A percentile compares a stretch with the other conserved stretches of the same genome.
These are phyloP conservation scores for Pseudognaphalium luteoalbum DNA, from an alignment of 129 eudicot genomes.

Conservation along the genomic window DNA sequence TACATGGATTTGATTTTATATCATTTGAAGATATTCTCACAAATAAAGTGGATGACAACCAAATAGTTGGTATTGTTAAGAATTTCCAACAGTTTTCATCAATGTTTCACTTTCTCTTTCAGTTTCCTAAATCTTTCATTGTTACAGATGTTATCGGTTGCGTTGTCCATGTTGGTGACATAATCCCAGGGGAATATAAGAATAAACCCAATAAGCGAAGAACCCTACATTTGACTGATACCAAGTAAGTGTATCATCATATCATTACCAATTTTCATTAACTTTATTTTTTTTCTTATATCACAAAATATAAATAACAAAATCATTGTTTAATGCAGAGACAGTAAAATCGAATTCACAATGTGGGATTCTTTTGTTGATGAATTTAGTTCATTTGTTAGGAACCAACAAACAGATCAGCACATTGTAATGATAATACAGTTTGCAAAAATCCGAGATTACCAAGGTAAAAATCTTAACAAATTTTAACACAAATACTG, in stretches of 20 bases:
- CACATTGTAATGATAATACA: neutral
- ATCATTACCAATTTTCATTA: too few species aligned
- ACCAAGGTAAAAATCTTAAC: neutral
- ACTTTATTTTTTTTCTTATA: neutral
- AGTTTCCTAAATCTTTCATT: too few species aligned
- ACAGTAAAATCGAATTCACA: neutral
- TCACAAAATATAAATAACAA: too few species aligned
- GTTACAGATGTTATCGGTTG: neutral
- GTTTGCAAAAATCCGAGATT: neutral
- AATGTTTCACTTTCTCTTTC: too few species aligned
- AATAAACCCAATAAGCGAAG: neutral
- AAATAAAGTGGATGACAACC: neutral
- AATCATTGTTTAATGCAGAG: neutral
- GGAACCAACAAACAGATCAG: neutral
- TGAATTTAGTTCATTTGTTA: neutral
- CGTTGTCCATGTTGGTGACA: neutral
- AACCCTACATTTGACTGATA: neutral
- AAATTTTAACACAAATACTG: too few species aligned
- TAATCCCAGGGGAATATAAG: neutral
- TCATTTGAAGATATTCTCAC: neutral
- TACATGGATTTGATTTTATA: neutral
- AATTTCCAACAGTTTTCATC: too few species aligned
- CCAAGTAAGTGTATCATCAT: neutral
- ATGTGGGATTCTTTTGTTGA: neutral
- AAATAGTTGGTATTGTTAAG: neutral